phyloP scores from a whole-genome alignment of 108 stramenopile genomes.

The Stephanodiscus triporus region DNA sequence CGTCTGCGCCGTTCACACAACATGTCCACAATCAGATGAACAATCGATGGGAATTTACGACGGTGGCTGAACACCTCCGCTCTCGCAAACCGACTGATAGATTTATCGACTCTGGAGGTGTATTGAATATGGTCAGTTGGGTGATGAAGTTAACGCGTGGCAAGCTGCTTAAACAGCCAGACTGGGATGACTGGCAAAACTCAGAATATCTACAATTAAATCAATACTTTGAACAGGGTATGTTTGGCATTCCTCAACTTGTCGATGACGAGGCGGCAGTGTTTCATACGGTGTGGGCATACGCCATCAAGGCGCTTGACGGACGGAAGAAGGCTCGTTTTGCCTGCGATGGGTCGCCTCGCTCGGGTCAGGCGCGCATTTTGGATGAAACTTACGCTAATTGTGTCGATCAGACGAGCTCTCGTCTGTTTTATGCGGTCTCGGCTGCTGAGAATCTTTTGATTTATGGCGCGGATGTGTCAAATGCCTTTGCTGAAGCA shows the following conservation, averaged over 20 bases:
- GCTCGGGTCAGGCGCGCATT: background rate
- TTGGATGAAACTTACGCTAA: background rate
- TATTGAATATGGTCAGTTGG: background rate
- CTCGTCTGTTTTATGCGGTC: conserved; percentile 1
- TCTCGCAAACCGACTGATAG: background rate
- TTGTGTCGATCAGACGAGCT: background rate
- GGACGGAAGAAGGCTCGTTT: conserved; percentile 14
- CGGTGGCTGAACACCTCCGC: background rate
- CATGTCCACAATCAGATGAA: no score
- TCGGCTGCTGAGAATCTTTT: conserved; percentile 3
- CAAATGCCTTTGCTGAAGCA: conserved; percentile 15
- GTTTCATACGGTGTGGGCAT: conserved; percentile 5
- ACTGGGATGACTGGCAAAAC: conserved; percentile 8
- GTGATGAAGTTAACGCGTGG: background rate
- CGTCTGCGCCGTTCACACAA: no score
- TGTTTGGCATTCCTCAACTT: conserved; percentile 10
- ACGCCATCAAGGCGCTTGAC: background rate
- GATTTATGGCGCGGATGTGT: conserved; percentile 4
- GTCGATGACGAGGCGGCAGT: background rate
- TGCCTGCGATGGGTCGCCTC: background rate
- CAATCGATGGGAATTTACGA: no score
- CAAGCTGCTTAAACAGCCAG: background rate
- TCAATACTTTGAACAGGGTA: conserved; percentile 7
- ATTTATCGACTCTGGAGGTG: background rate
- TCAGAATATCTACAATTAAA: conserved; percentile 9